Evolutionary conservation across 495 filamentous ascomycete species (phyloP).

Genomic region (Xylaria cubensis): DNA sequence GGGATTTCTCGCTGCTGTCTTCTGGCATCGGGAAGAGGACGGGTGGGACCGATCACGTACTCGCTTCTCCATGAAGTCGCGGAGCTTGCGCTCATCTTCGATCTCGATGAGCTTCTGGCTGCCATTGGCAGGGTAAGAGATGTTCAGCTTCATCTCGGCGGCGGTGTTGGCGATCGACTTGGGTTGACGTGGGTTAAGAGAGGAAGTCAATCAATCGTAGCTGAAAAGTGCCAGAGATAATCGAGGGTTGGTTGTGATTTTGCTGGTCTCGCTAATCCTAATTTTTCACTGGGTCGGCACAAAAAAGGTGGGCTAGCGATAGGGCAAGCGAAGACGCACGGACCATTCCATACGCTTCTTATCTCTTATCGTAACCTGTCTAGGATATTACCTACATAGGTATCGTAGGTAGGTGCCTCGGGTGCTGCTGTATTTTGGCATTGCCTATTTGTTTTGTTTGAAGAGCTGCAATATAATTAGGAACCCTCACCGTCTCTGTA

Average conservation of each 20-base stretch:
- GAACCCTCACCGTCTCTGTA: background rate
- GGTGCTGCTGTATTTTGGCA: background rate
- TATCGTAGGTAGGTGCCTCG: background rate
- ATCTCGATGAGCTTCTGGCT: slow-evolving; percentile 98
- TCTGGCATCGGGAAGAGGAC: slow-evolving; percentile 12
- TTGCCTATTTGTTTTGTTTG: background rate
- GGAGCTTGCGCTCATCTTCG: slow-evolving; percentile 89
- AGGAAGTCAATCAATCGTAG: slow-evolving; percentile 41
- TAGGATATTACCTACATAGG: background rate
- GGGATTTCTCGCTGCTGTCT: slow-evolving; percentile 9
- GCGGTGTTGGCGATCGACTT: slow-evolving; percentile 41
- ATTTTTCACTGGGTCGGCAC: slow-evolving; percentile 35
- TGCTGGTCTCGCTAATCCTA: slow-evolving; percentile 40
- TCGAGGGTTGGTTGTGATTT: slow-evolving; percentile 38
- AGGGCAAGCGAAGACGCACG: slow-evolving; percentile 33
- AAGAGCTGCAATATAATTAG: background rate
- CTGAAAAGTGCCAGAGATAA: slow-evolving; percentile 26
- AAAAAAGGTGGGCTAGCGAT: slow-evolving; percentile 37
- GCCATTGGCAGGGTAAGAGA: slow-evolving; percentile 98
- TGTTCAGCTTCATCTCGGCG: slow-evolving; percentile 88
- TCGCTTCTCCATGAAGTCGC: slow-evolving; percentile 64
- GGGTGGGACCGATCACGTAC: slow-evolving; percentile 30
- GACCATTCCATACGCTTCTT: slow-evolving; percentile 24
- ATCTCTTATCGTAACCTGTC: background rate
- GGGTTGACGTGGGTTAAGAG: slow-evolving; percentile 33